phyloP scores from a whole-genome alignment of 768 basidiomycete genomes.

The Kwoniella pini region DNA sequence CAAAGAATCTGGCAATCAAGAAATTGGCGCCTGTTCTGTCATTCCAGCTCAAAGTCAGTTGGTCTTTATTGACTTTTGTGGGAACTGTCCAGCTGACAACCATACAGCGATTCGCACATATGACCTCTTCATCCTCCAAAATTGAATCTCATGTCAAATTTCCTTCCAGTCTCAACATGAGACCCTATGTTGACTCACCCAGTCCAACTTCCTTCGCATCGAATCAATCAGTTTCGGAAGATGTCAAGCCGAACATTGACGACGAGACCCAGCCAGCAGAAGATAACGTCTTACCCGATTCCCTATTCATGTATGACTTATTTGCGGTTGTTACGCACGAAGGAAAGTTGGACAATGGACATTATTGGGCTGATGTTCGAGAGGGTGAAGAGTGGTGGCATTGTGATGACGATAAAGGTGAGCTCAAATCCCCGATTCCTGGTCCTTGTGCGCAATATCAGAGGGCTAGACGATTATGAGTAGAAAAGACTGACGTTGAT shows the following conservation, averaged over 20 bases:
- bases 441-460: background rate
- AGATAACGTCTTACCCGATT: conserved; percentile 57
- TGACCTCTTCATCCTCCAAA: conserved; percentile 67
- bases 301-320: conserved; percentile 84
- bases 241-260: background rate
- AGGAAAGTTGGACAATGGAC: conserved; percentile 90
- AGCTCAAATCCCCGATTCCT: conserved; percentile 46
- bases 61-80: conserved; percentile 1
- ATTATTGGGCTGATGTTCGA: conserved; percentile 88
- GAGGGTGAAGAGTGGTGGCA: conserved; percentile 76
- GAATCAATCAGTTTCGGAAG: background rate
- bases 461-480: too few species aligned
- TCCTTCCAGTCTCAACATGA: conserved; percentile 83
- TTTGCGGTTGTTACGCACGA: conserved; percentile 94
- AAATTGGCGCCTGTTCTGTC: conserved; percentile 85
- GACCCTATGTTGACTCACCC: conserved; percentile 62
- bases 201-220: background rate
- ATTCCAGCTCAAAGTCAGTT: conserved; percentile 86
- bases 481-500: conserved; percentile 1
- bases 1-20: conserved; percentile 78
- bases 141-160: conserved; percentile 80
- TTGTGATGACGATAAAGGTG: conserved; percentile 88
- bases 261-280: background rate
- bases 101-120: conserved; percentile 84
- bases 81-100: too few species aligned